A percentile compares a stretch with the other conserved stretches of the same genome.
Evolutionary conservation across 805 yeast species (phyloP).

Genomic region (Cyberlindnera maritima): DNA sequence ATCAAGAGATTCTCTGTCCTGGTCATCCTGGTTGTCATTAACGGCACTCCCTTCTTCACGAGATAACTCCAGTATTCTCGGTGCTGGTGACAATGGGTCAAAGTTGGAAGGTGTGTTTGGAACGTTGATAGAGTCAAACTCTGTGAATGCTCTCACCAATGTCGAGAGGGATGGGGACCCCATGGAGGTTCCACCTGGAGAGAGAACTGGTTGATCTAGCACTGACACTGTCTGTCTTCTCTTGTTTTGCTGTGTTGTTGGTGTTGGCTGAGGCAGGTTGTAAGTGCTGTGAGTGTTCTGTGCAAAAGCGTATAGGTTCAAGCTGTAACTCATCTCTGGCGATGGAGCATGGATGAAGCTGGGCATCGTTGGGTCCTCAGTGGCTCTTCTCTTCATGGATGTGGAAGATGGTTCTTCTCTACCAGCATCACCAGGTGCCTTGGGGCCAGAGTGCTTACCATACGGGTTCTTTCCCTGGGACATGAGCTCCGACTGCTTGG

Average conservation of each 20-base stretch:
- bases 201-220: slow-evolving; percentile 11
- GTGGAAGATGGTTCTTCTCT: background rate
- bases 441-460: background rate
- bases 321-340: slow-evolving; percentile 2
- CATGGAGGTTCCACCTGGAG: slow-evolving; percentile 5
- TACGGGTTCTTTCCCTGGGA: slow-evolving; percentile 48
- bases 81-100: slow-evolving; percentile 16
- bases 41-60: slow-evolving; percentile 12
- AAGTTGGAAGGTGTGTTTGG: slow-evolving; percentile 19
- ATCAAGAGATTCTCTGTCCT: slow-evolving; percentile 2
- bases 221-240: slow-evolving; percentile 12
- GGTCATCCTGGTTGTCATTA: background rate
- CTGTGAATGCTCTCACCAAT: slow-evolving; percentile 25
- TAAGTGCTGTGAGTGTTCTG: background rate
- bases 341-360: background rate
- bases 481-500: slow-evolving; percentile 27
- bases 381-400: background rate
- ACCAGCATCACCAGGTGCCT: background rate
- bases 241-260: slow-evolving; percentile 1
- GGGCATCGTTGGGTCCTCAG: background rate
- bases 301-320: background rate
- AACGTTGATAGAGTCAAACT: slow-evolving; percentile 21
- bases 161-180: slow-evolving; percentile 22
- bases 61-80: slow-evolving; percentile 10
- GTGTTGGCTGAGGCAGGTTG: background rate